Conservation (phyloP, 306 rosid species). For the Vigna hirtella region DNA sequence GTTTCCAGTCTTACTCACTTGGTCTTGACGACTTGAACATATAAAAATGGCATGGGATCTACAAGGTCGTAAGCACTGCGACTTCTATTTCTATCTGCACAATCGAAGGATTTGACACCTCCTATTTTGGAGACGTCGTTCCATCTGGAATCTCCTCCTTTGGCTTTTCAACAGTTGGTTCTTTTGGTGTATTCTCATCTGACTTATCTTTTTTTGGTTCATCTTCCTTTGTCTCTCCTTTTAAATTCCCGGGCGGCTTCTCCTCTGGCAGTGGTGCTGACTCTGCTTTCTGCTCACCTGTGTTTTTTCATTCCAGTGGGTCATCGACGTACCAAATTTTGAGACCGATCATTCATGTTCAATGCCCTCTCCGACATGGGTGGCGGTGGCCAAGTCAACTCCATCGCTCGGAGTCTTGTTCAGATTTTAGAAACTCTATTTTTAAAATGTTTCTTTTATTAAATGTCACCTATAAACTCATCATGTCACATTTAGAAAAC, state of each 20-base stretch:
- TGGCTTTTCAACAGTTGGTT: constrained; percentile 39
- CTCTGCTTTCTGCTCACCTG: constrained; percentile 42
- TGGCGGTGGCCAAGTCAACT: too few species aligned
- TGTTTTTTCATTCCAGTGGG: constrained; percentile 46
- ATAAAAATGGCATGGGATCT: constrained; percentile 69
- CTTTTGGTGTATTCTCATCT: constrained; percentile 35
- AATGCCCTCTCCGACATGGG: too few species aligned
- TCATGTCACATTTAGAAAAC: too few species aligned
- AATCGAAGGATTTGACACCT: constrained; percentile 54
- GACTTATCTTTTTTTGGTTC: constrained; percentile 46
- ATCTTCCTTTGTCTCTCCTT: constrained; percentile 44
- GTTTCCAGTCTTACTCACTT: too few species aligned
- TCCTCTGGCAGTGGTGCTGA: constrained; percentile 37
- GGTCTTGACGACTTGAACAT: too few species aligned
- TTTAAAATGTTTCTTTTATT: too few species aligned
- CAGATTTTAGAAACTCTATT: too few species aligned
- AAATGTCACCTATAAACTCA: too few species aligned
- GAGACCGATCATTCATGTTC: constrained; percentile 33
- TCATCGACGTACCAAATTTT: constrained; percentile 68
- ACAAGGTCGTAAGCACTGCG: constrained; percentile 72
- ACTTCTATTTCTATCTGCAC: constrained; percentile 57
- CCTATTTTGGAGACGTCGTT: background rate
- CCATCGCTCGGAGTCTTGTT: too few species aligned
- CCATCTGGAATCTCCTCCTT: constrained; percentile 41
- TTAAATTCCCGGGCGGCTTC: constrained; percentile 45